Conservation (phyloP, 2,329 filamentous ascomycete species). For the Fusarium lateritium region DNA sequence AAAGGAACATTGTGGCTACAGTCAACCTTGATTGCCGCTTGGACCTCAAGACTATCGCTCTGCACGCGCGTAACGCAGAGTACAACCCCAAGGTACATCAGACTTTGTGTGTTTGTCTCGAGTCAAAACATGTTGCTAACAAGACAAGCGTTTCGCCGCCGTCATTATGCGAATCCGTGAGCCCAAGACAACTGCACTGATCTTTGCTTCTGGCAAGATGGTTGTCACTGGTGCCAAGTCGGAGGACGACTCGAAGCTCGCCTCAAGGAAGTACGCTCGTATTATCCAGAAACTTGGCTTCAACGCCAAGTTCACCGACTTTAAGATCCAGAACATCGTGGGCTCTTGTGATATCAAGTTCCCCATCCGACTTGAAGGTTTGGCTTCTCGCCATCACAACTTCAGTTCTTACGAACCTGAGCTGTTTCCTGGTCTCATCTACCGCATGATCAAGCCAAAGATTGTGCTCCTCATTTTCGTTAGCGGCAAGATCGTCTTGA, state of each 20-base stretch:
- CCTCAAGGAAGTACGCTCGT: constrained; percentile 96
- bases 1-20: constrained; percentile 98
- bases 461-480: constrained; percentile 98
- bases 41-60: constrained; percentile 98
- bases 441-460: constrained; percentile 99
- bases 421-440: constrained; percentile 98
- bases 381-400: constrained; percentile 97
- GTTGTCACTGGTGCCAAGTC: constrained; percentile 98
- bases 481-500: constrained; percentile 97
- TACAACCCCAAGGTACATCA: constrained; percentile 94
- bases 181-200: constrained; percentile 97
- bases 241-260: constrained; percentile 97
- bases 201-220: constrained; percentile 99
- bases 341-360: constrained; percentile 99
- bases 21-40: constrained; percentile 98
- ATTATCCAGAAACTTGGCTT: constrained; percentile 99
- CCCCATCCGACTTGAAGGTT: constrained; percentile 94
- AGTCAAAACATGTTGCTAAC: constrained; percentile 51
- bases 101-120: constrained; percentile 42
- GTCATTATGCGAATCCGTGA: constrained; percentile 99
- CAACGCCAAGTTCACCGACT: constrained; percentile 99
- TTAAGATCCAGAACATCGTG: constrained; percentile 99
- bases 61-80: constrained; percentile 98
- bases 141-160: constrained; percentile 89
- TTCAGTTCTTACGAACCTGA: constrained; percentile 99